Conservation (phyloP, 169 alveolate species). For the Cryptosporidium sp. region DNA sequence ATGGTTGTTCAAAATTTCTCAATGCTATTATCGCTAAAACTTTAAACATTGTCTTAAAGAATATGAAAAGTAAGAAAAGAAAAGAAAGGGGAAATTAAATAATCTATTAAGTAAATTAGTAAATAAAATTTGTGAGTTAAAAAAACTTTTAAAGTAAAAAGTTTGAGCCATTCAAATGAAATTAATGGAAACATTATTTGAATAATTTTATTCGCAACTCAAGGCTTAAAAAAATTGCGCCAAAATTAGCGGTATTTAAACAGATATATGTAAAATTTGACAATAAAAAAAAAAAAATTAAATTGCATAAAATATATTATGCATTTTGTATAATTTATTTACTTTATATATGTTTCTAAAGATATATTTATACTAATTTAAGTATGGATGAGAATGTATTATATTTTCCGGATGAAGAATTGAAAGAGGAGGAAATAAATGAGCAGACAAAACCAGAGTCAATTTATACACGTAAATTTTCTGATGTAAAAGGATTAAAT, state of each 20-base stretch:
- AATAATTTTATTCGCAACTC: too few relatives aligned
- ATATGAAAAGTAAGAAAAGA: too few relatives aligned
- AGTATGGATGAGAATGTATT: slow-evolving; percentile 24
- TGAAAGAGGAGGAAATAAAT: background rate
- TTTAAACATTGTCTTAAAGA: too few relatives aligned
- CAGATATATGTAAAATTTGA: slow-evolving; percentile 10
- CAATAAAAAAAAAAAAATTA: background rate
- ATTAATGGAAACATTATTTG: too few relatives aligned
- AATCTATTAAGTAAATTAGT: too few relatives aligned
- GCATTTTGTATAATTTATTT: background rate
- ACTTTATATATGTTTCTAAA: background rate
- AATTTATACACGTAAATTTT: slow-evolving; percentile 75
- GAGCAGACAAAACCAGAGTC: background rate
- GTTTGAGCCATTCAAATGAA: background rate
- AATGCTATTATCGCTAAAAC: background rate
- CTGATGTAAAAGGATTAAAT: slow-evolving; percentile 58
- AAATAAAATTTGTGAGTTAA: too few relatives aligned
- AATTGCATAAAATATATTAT: background rate
- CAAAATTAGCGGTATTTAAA: background rate
- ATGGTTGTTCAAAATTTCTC: too few relatives aligned
- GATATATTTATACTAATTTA: background rate
- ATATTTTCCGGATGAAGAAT: slow-evolving; percentile 58
- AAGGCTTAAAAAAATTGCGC: background rate
- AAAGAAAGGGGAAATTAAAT: too few relatives aligned
- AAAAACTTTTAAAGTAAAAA: background rate